Evolutionary conservation across 2,329 filamentous ascomycete genomes (phyloP).

Genomic region (Fusarium caatingaense): DNA sequence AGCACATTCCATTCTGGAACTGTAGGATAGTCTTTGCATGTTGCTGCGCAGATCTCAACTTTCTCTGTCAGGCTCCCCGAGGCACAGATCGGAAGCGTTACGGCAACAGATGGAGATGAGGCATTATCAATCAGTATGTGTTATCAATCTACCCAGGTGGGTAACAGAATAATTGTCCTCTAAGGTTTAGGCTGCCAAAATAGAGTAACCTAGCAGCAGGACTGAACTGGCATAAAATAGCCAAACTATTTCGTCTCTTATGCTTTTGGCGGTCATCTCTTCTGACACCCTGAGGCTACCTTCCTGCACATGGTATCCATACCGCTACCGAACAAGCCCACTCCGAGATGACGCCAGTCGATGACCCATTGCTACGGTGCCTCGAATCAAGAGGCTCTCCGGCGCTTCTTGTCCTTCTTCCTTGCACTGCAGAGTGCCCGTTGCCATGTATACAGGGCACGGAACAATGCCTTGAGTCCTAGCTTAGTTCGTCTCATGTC

Average conservation of each 20-base stretch:
- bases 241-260: not conserved
- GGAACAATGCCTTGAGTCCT: conserved; percentile 8
- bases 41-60: not conserved
- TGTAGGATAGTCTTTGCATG: not conserved
- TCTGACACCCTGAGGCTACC: no score
- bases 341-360: conserved; percentile 29
- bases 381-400: conserved; percentile 1
- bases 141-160: conserved; percentile 39
- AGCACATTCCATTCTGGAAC: not conserved
- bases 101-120: conserved; percentile 28
- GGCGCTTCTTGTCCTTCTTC: conserved; percentile 9
- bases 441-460: conserved; percentile 6
- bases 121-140: conserved; percentile 43
- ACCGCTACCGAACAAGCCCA: conserved; percentile 29
- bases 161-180: no score
- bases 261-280: no score
- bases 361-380: conserved; percentile 22
- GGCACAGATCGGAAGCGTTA: not conserved
- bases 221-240: no score
- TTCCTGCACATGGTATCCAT: conserved; percentile 20
- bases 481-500: conserved; percentile 7
- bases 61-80: not conserved
- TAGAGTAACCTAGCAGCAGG: no score
- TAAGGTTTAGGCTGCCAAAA: no score
- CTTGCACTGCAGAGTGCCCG: not conserved